Base-by-base conservation (phyloP, 2,329 filamentous ascomycete species). In the Xylariaceae sp. region DNA sequence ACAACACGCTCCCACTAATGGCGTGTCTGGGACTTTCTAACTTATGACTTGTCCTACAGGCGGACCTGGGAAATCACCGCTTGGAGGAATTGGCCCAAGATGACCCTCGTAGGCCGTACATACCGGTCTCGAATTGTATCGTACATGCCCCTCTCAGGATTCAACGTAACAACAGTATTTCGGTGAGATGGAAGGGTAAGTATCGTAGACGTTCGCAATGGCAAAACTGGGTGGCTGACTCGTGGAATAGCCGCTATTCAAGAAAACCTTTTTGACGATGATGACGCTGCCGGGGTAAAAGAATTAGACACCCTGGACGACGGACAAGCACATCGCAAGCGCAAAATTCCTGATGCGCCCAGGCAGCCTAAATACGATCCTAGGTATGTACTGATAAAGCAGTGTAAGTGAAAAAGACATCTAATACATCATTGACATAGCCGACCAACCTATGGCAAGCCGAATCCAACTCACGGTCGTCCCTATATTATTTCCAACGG, bases 261-360 rank as follows among this genome's bases (percentile, higher is more conserved):
- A 1, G 10, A 49, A 6, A 60, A 61, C 3, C 1, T 21, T 0
- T 66, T 66, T 12, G 18, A 64, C 0, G 61, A 65, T 26, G 53
- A 58, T 3, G 63, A 63, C 8, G 54, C 53, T n/a, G 55, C 45
- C 8, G 58, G n/a, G 5, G 61, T 61, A 3, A 56, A 46, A 3
- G 45, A 34, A 4, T 49, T 64, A 22, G 60, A 64, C 43, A 26
- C 53, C 1, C 47, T 65, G 21, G 60, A 64, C 12, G 29, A 40
- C 15, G 64, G 64, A 26, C 59, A 65, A 18, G 58, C 62, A 1
- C 63, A 65, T 32, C 64, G 64, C 5, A 8, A 5, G 32, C 3
- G 13, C 10, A 34, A n/a, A n/a, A n/a, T n/a, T n/a, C n/a, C n/a
- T n/a, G n/a, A n/a, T n/a, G n/a, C n/a, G n/a, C n/a, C n/a, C n/a